phyloP scores from a whole-genome alignment of 106 monocot genomes.

The Cymbidium sinense region DNA sequence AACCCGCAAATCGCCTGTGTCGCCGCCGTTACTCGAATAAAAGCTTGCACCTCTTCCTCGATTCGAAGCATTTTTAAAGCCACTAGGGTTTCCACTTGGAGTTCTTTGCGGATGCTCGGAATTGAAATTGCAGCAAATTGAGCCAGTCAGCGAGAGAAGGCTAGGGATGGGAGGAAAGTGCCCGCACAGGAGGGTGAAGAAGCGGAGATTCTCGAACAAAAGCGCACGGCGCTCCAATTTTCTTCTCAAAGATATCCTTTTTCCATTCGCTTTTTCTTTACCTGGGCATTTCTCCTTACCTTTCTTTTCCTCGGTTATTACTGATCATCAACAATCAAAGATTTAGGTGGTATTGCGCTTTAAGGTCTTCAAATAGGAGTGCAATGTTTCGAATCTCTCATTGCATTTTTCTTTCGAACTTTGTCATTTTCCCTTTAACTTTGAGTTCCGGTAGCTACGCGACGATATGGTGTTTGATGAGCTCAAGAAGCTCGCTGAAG shows the following conservation, averaged over 20 bases:
- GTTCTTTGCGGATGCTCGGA: neutral
- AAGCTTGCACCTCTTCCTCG: too few species aligned
- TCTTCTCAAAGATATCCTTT: conserved; percentile 78
- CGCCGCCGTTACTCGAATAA: too few species aligned
- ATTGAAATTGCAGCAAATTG: neutral
- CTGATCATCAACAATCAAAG: neutral
- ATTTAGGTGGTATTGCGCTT: neutral
- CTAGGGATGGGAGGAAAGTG: conserved; percentile 90
- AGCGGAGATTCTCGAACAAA: conserved; percentile 84
- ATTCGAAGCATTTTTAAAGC: neutral
- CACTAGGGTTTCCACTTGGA: neutral
- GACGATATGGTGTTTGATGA: conserved; percentile 77
- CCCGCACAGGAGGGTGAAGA: conserved; percentile 92
- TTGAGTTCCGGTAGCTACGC: conserved; percentile 27
- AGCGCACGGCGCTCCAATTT: conserved; percentile 79
- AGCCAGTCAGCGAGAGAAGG: neutral
- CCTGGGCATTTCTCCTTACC: neutral
- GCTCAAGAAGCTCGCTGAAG: conserved; percentile 59
- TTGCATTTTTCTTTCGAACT: neutral
- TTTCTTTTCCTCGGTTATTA: neutral
- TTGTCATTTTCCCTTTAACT: conserved; percentile 10
- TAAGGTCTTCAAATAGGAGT: neutral
- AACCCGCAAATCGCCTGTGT: too few species aligned
- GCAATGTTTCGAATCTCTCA: neutral
- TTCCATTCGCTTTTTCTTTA: neutral